Base-by-base conservation (phyloP, 2,329 filamentous ascomycete species). In the Trichoderma lentiforme region DNA sequence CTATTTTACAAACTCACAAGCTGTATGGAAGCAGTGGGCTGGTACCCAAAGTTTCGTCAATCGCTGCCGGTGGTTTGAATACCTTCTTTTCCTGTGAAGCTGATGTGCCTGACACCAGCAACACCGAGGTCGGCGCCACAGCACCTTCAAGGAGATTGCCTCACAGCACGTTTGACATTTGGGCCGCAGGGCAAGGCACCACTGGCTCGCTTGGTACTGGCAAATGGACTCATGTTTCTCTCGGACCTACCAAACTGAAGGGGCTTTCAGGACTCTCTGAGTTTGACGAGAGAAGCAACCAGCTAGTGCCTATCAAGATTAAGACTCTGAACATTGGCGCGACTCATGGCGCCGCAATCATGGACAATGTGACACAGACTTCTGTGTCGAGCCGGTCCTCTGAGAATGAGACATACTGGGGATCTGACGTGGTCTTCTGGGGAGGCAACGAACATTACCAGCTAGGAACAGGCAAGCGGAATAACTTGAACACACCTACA, bases 381-480 rank as follows among this genome's bases (percentile, higher is more conserved):
- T 83, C 85, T 18, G 86, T 90, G 2, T 83, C 86, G 2, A 80
- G 77, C 73, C 82, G 79, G 69, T 84, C 77, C 18, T 86, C 87
- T 1, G 84, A 88, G 53, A 92, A 93, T 75, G 92, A 94, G 77
- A 93, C 91, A 1, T 95, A 96, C 79, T 97, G 91, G 89, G 96
- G 96, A 63, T 90, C 92, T 5, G 96, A 98, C 79, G 91, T 95
- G 34, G 81, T 98, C 1, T 97, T 93, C 85, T 99, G 95, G 93
- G 96, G 96, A 73, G 94, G 94, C 68, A 99, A 98, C 78, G 95
- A 98, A 83, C 89, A 91, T 79, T 98, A 92, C 81, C 96, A 99
- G 82, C 88, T 99, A 30, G 96, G 96, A 14, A 98, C 92, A 0
- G 95, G 96, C 32, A 97, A 92, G 84, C 85, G 95, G 73, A 96